phyloP scores from a whole-genome alignment of 179 eudicot species.

The Beta lomatogona region DNA sequence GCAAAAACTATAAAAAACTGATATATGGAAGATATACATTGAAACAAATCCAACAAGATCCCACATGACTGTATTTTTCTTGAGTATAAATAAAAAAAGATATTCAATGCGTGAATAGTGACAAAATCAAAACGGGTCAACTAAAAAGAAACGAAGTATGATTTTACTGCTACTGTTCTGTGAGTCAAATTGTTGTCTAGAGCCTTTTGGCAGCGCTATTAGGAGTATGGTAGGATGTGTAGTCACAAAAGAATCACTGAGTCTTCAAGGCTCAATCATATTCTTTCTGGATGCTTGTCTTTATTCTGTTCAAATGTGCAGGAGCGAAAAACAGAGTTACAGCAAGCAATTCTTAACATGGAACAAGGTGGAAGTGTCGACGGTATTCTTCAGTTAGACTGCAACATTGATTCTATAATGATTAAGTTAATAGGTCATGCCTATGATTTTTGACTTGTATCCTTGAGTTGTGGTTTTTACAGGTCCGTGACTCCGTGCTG shows the following conservation, averaged over 20 bases:
- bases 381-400: slow-evolving; percentile 90
- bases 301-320: slow-evolving; percentile 22
- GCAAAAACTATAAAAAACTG: no score
- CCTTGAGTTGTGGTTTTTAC: slow-evolving; percentile 17
- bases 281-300: background rate
- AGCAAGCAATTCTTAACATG: slow-evolving; percentile 84
- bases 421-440: background rate
- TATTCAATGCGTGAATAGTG: no score
- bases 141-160: no score
- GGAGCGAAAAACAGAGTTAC: slow-evolving; percentile 88
- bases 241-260: no score
- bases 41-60: no score
- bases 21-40: no score
- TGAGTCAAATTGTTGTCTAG: background rate
- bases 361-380: slow-evolving; percentile 99
- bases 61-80: no score
- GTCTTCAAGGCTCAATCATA: background rate
- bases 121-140: no score
- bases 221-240: background rate
- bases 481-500: slow-evolving; percentile 99
- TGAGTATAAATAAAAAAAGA: no score
- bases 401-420: background rate
- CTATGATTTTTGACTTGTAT: background rate
- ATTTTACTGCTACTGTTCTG: background rate
- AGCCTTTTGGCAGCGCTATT: background rate